phyloP scores from a whole-genome alignment of 495 filamentous ascomycete species.

The Aspergillus steynii region DNA sequence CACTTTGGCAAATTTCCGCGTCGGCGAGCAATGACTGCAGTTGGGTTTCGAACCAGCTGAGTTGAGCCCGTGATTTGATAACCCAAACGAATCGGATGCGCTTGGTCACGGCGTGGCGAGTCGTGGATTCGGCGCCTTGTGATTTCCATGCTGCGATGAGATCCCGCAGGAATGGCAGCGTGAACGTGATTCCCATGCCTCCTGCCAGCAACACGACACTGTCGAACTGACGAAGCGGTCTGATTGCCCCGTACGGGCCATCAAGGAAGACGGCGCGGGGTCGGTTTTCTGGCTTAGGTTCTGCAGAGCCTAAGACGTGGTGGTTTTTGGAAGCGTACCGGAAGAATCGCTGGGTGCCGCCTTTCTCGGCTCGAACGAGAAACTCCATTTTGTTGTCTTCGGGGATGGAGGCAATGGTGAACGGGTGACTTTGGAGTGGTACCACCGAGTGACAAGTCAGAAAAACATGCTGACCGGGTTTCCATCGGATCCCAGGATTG shows the following conservation, averaged over 20 bases:
- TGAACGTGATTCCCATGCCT: conserved; percentile 57
- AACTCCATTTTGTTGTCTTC: conserved; percentile 64
- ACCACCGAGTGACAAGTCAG: conserved; percentile 69
- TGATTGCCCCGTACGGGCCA: conserved; percentile 54
- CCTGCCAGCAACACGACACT: conserved; percentile 64
- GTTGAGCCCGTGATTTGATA: conserved; percentile 65
- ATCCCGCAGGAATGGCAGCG: conserved; percentile 53
- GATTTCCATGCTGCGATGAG: conserved; percentile 42
- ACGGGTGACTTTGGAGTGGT: conserved; percentile 75
- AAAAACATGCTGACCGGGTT: conserved; percentile 76
- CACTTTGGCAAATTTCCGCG: conserved; percentile 38
- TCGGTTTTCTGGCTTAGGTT: conserved; percentile 26
- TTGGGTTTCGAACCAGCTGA: conserved; percentile 67
- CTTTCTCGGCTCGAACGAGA: conserved; percentile 67
- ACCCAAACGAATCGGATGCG: conserved; percentile 72
- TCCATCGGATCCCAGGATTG: conserved; percentile 70
- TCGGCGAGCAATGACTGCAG: conserved; percentile 58
- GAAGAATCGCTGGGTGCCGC: conserved; percentile 69
- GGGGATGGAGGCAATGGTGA: conserved; percentile 71
- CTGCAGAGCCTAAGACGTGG: conserved; percentile 17
- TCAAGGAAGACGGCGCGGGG: conserved; percentile 37
- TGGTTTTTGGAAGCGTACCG: conserved; percentile 56
- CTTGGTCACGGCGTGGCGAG: conserved; percentile 52
- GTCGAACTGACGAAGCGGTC: conserved; percentile 55
- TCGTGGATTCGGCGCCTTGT: conserved; percentile 7